These are phyloP conservation scores for Microbotryum intermedium DNA, from an alignment of 1,284 basidiomycete species.

Conservation along the genomic window DNA sequence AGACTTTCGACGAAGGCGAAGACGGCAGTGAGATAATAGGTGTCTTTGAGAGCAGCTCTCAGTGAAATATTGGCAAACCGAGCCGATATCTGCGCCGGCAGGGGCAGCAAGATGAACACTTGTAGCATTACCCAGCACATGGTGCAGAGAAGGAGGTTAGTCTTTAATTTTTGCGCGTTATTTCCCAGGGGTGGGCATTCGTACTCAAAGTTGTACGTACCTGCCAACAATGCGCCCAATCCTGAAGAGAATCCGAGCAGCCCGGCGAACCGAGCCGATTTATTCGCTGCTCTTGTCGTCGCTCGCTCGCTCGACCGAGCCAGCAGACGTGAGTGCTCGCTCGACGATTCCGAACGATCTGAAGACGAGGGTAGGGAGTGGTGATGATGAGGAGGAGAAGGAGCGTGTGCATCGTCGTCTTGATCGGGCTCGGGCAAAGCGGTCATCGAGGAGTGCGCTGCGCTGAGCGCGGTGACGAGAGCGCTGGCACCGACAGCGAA, in stretches of 20 bases:
- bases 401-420: background rate
- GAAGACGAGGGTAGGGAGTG: too few relatives aligned
- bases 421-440: background rate
- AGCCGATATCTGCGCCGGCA: slow-evolving; percentile 11
- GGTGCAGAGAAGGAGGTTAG: too few relatives aligned
- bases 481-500: slow-evolving; percentile 15
- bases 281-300: background rate
- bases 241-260: slow-evolving; percentile 26
- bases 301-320: background rate
- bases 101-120: slow-evolving; percentile 29
- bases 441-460: slow-evolving; percentile 4
- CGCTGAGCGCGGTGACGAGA: slow-evolving; percentile 17
- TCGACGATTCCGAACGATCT: background rate
- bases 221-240: slow-evolving; percentile 24
- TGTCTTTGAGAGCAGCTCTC: background rate
- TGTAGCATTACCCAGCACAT: background rate
- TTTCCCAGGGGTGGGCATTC: too few relatives aligned
- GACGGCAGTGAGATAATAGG: slow-evolving; percentile 7
- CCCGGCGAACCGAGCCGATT: slow-evolving; percentile 20
- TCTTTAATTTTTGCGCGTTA: too few relatives aligned
- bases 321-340: background rate
- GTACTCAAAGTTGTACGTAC: background rate
- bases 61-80: too few relatives aligned
- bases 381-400: background rate
- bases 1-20: slow-evolving; percentile 2